Evolutionary conservation across 2,329 filamentous ascomycete genomes (phyloP).

Genomic region (Dactylonectria macrodidyma): DNA sequence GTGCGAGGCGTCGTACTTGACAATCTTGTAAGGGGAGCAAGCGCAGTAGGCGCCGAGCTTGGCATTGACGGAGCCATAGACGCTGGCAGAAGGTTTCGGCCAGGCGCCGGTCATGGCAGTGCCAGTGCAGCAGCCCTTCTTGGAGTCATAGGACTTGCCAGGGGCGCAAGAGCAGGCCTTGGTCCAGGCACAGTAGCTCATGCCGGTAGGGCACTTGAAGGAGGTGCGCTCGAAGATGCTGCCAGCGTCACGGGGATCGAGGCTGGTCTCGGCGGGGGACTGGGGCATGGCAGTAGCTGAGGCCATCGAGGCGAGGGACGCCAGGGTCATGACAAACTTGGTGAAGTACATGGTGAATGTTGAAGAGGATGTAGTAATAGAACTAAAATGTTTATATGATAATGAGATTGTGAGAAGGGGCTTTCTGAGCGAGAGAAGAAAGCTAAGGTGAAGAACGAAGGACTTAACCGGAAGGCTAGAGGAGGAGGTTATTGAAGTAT

Average conservation of each 20-base stretch:
- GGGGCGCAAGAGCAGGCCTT: constrained; percentile 60
- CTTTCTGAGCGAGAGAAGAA: constrained; percentile 21
- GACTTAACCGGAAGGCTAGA: constrained; percentile 23
- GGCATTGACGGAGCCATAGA: constrained; percentile 46
- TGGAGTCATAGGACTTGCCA: constrained; percentile 57
- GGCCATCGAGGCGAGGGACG: constrained; percentile 48
- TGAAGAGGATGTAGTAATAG: constrained; percentile 8
- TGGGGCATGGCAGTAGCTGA: constrained; percentile 42
- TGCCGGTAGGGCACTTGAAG: constrained; percentile 53
- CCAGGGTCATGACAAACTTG: constrained; percentile 43
- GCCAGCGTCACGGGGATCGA: constrained; percentile 35
- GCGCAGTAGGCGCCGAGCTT: constrained; percentile 54
- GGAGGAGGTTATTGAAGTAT: constrained; percentile 21
- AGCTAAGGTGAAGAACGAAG: constrained; percentile 34
- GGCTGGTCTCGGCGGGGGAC: constrained; percentile 51
- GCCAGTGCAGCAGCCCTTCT: constrained; percentile 48
- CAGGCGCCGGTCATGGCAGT: constrained; percentile 49
- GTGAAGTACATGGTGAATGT: constrained; percentile 51
- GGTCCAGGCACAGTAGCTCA: constrained; percentile 57
- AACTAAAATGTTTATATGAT: constrained; percentile 12
- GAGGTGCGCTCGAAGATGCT: constrained; percentile 41
- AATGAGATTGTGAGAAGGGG: constrained; percentile 18
- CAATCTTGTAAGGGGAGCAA: constrained; percentile 53
- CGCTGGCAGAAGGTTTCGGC: constrained; percentile 50
- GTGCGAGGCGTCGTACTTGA: constrained; percentile 52